Conservation (phyloP, 495 filamentous ascomycete species). For the Neurospora sp. region DNA sequence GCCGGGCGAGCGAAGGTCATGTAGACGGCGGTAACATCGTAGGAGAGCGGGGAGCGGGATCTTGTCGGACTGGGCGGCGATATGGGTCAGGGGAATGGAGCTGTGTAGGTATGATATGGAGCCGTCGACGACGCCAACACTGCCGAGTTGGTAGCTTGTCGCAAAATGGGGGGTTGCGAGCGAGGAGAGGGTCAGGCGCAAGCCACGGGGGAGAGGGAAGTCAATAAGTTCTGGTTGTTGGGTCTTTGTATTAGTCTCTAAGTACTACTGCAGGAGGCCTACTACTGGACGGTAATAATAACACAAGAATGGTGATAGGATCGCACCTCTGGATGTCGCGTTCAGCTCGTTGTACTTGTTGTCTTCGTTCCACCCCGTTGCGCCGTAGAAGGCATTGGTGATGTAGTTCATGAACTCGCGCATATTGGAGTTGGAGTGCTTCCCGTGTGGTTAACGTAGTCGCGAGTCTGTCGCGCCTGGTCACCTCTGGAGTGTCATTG, state of each 20-base stretch:
- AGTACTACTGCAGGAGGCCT: not conserved
- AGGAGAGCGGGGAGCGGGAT: constrained; percentile 39
- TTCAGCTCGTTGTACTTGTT: constrained; percentile 87
- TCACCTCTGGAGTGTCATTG: constrained; percentile 16
- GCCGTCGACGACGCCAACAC: constrained; percentile 77
- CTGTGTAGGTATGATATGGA: constrained; percentile 87
- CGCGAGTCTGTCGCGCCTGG: constrained; percentile 7
- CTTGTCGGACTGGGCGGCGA: constrained; percentile 35
- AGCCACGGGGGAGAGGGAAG: constrained; percentile 68
- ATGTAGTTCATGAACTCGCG: constrained; percentile 98
- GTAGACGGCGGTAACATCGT: constrained; percentile 33
- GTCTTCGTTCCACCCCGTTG: constrained; percentile 82
- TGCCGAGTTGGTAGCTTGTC: constrained; percentile 80
- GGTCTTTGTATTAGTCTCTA: not conserved
- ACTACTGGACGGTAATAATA: not conserved
- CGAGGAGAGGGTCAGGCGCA: constrained; percentile 79
- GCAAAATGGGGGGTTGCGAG: constrained; percentile 86
- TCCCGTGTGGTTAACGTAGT: constrained; percentile 2
- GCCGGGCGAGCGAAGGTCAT: constrained; percentile 22
- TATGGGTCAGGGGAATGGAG: constrained; percentile 54
- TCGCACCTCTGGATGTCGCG: constrained; percentile 67
- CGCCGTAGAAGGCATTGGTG: constrained; percentile 81
- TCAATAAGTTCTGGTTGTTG: constrained; percentile 60
- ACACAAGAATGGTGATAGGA: not conserved
- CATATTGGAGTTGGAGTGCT: constrained; percentile 42